These are phyloP conservation scores for Scytalidium sp. DNA, from an alignment of 2,329 filamentous ascomycete species.

Conservation along the genomic window DNA sequence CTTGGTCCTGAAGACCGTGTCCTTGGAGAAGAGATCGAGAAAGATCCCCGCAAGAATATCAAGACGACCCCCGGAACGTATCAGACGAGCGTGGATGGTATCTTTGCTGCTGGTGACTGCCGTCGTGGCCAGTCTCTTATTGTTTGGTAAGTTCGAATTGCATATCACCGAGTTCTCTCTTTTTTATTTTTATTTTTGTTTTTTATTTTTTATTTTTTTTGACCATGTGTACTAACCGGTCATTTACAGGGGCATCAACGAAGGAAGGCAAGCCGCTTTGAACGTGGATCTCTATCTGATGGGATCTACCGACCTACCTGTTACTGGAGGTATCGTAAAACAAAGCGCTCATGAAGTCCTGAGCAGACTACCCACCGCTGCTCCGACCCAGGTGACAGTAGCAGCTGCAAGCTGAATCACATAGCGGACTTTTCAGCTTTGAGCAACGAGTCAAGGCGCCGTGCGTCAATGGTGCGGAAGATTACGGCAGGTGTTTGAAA, in stretches of 20 bases:
- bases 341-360: constrained; percentile 72
- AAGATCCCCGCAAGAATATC: constrained; percentile 90
- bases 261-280: constrained; percentile 87
- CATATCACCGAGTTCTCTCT: background rate
- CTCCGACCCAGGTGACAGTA: constrained; percentile 18
- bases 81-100: constrained; percentile 79
- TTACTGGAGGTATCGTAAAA: constrained; percentile 91
- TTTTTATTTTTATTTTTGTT: background rate
- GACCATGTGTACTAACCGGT: constrained; percentile 31
- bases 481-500: background rate
- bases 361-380: constrained; percentile 8
- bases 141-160: constrained; percentile 76
- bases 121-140: constrained; percentile 92
- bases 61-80: constrained; percentile 86
- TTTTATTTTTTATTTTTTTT: background rate
- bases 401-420: constrained; percentile 17
- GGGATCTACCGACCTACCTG: constrained; percentile 74
- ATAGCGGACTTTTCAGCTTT: background rate
- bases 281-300: constrained; percentile 89
- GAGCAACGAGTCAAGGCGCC: background rate
- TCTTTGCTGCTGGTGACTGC: constrained; percentile 94
- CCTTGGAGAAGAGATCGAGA: constrained; percentile 83
- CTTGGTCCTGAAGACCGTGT: constrained; percentile 87
- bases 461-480: background rate
- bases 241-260: constrained; percentile 79